Evolutionary conservation across 495 filamentous ascomycete species (phyloP), one percentile per base, ranked within the genome.

Genomic region (Emericellopsis terricola): DNA sequence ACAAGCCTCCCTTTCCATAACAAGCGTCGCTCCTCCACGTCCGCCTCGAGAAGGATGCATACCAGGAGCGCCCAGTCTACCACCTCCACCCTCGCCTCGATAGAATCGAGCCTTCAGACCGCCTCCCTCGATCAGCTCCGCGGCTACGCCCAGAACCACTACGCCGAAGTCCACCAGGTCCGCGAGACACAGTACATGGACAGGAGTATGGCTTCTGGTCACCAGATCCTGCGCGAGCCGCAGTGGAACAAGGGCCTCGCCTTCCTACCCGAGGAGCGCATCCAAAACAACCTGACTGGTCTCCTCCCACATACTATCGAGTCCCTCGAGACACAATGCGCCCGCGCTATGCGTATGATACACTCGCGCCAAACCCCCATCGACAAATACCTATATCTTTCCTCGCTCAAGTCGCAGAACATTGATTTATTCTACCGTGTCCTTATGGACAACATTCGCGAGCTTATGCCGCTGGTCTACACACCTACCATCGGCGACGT

Each of bases 401-500:
- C 80, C 44, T 69, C 75, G 17, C 68, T 97, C 50, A 81, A 87
- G 58, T 76, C 73, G 47, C 77, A 81, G 43, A 94, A 94, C 56
- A 70, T 78, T 21, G 82, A 94, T 53, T 68, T 97, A 31, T 97
- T 94, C 64, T 97, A 94, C 66, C 71, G 89, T 42, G 63, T 97
- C 43, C 67, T 94, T 41, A 81, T 85, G 39, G 77, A 87, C 53
- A 78, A 96, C 58, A 72, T 94, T 43, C 78, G 79, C 58, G 79
- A 87, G 49, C 57, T 94, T 43, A 94, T 91, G 44, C 89, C 89
- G 28, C 61, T 94, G 38, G 92, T 97, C 46, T 97, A 97, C 59
- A 97, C 89, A n/a, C 89, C 89, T 3, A 89, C 85, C 42, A 91
- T 97, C 44, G 89, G 89, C 42, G 87, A 97, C 51, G 89, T 91